phyloP scores from a whole-genome alignment of 2,329 filamentous ascomycete species.

The Pseudocercospora fijiensis region DNA sequence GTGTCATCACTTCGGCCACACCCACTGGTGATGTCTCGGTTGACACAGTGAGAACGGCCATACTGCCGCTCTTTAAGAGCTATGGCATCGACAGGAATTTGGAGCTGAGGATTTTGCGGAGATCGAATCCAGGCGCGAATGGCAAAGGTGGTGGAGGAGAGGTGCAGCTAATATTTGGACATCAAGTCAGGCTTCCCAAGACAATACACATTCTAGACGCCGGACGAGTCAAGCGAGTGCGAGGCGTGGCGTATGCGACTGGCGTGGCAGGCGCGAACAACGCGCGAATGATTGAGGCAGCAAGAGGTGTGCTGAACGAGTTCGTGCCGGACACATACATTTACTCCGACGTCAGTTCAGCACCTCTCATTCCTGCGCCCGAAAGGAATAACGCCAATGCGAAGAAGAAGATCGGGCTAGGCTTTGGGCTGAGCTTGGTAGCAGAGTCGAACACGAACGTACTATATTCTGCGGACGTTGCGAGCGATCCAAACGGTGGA shows the following conservation, averaged over 20 bases:
- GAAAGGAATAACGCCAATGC: conserved; percentile 63
- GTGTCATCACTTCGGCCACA: conserved; percentile 87
- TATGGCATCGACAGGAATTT: conserved; percentile 88
- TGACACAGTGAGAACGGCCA: conserved; percentile 88
- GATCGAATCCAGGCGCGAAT: conserved; percentile 73
- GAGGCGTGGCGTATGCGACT: conserved; percentile 90
- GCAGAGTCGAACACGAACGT: conserved; percentile 88
- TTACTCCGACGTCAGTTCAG: conserved; percentile 65
- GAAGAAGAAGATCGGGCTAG: conserved; percentile 68
- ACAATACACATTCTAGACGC: conserved; percentile 85
- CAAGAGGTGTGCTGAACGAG: conserved; percentile 80
- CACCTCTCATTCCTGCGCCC: conserved; percentile 63
- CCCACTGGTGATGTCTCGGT: conserved; percentile 82
- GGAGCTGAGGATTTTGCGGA: conserved; percentile 75
- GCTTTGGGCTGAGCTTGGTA: conserved; percentile 86
- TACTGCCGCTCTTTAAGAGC: conserved; percentile 82
- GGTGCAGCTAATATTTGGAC: conserved; percentile 90
- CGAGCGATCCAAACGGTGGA: conserved; percentile 72
- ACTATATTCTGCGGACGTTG: conserved; percentile 82
- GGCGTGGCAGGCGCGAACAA: conserved; percentile 93
- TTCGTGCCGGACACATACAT: conserved; percentile 88
- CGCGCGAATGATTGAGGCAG: conserved; percentile 88
- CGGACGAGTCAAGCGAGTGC: conserved; percentile 80
- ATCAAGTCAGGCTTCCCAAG: conserved; percentile 89
- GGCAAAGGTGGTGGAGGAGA: conserved; percentile 82